These are phyloP conservation scores for Globisporangium spinosum DNA, from an alignment of 352 stramenopile genomes.

Conservation along the genomic window DNA sequence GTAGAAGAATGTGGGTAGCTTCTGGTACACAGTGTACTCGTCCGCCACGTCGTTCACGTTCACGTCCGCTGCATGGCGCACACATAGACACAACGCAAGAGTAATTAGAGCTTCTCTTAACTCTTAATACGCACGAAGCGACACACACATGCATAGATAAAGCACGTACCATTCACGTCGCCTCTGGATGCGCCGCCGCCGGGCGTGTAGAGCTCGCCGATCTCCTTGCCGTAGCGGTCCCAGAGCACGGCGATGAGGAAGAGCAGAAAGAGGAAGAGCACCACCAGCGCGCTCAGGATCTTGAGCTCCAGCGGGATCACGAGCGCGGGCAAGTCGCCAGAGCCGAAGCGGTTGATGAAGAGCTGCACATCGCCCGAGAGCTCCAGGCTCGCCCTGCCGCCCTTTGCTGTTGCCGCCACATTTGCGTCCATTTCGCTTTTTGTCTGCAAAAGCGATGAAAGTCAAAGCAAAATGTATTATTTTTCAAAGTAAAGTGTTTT, in stretches of 20 bases:
- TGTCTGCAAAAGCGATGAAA: not conserved
- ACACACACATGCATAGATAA: no score
- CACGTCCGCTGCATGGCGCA: conserved; percentile 25
- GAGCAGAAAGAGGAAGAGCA: conserved; percentile 75
- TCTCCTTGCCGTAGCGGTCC: conserved; percentile 83
- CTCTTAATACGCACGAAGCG: no score
- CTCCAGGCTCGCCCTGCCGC: conserved; percentile 17
- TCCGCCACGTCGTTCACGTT: conserved; percentile 71
- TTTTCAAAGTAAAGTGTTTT: not conserved
- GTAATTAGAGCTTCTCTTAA: not conserved
- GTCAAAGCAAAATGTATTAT: not conserved
- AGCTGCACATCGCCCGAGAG: conserved; percentile 28
- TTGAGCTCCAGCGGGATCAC: conserved; percentile 61
- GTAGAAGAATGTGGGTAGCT: conserved; percentile 86
- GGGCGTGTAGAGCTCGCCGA: conserved; percentile 74
- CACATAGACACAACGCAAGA: not conserved
- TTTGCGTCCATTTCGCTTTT: conserved; percentile 14
- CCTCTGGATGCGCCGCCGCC: conserved; percentile 23
- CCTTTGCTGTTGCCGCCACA: conserved; percentile 12
- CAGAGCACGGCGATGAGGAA: conserved; percentile 82
- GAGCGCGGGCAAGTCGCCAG: conserved; percentile 25
- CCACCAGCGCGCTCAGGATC: conserved; percentile 54
- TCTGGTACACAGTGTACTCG: conserved; percentile 85
- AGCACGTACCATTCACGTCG: conserved; percentile 22
- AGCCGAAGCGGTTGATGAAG: conserved; percentile 15